Conservation (phyloP, 441 rosid species). For the Gossypium lobatum region DNA sequence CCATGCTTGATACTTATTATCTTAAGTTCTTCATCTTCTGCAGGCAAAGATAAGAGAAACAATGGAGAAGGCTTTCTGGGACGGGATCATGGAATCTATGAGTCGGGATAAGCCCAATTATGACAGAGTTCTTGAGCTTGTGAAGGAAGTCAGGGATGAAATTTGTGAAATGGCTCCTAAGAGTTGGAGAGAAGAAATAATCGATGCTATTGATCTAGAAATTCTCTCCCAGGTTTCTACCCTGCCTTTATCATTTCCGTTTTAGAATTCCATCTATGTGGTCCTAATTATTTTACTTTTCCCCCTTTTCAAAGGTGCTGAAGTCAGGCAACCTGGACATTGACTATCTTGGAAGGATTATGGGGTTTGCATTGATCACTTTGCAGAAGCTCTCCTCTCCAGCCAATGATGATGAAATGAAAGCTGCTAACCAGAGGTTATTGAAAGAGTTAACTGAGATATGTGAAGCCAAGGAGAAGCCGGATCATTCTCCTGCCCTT, state of each 20-base stretch:
- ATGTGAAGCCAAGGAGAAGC: slow-evolving; percentile 40
- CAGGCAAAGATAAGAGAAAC: slow-evolving; percentile 67
- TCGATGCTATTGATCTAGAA: slow-evolving; percentile 68
- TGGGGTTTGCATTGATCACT: slow-evolving; percentile 68
- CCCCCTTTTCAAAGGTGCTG: slow-evolving; percentile 40
- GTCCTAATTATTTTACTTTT: slow-evolving; percentile 4
- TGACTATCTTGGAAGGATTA: slow-evolving; percentile 70
- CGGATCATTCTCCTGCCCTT: slow-evolving; percentile 41
- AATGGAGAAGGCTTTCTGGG: slow-evolving; percentile 92
- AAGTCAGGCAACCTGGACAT: slow-evolving; percentile 64
- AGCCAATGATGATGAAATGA: slow-evolving; percentile 62
- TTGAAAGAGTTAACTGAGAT: slow-evolving; percentile 55
- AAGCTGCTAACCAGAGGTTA: slow-evolving; percentile 40
- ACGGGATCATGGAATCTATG: slow-evolving; percentile 58
- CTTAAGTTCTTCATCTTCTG: slow-evolving; percentile 7
- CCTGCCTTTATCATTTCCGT: neutral
- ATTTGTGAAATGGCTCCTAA: slow-evolving; percentile 76
- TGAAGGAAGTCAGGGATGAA: slow-evolving; percentile 87
- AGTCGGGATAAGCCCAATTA: slow-evolving; percentile 52
- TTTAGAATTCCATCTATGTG: neutral
- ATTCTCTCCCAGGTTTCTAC: slow-evolving; percentile 64
- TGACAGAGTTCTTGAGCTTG: slow-evolving; percentile 60
- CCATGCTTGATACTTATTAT: neutral
- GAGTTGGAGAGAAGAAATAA: slow-evolving; percentile 74
- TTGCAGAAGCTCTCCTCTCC: slow-evolving; percentile 77